phyloP scores from a whole-genome alignment of 1,139 yeast species.

The Hansenula lynferdii region DNA sequence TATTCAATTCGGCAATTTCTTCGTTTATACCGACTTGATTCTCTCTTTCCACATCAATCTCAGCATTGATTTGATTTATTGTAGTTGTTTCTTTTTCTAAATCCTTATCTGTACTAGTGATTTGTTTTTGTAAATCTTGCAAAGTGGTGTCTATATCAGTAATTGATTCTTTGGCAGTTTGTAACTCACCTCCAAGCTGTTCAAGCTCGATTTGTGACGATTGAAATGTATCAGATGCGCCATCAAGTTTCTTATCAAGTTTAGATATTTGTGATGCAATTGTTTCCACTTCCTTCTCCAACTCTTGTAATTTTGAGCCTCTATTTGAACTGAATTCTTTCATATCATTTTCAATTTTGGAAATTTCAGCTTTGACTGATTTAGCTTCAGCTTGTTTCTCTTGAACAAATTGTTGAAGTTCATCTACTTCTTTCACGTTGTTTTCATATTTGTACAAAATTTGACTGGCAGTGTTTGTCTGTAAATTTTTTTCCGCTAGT shows the following conservation, averaged over 20 bases:
- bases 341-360: constrained; percentile 67
- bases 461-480: constrained; percentile 49
- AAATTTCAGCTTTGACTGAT: constrained; percentile 39
- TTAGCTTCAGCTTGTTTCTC: constrained; percentile 29
- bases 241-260: constrained; percentile 40
- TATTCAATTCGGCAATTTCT: constrained; percentile 64
- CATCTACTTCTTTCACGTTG: constrained; percentile 44
- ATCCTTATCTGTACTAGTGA: constrained; percentile 26
- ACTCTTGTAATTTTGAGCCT: constrained; percentile 69
- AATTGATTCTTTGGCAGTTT: constrained; percentile 38
- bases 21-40: constrained; percentile 69
- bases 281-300: constrained; percentile 49
- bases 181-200: constrained; percentile 56
- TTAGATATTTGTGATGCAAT: constrained; percentile 34
- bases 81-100: constrained; percentile 27
- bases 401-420: constrained; percentile 36
- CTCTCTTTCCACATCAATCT: constrained; percentile 58
- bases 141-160: constrained; percentile 31
- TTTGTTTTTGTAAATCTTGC: constrained; percentile 35
- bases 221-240: constrained; percentile 53
- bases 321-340: constrained; percentile 77
- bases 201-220: constrained; percentile 67
- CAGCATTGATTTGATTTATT: constrained; percentile 34
- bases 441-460: constrained; percentile 47
- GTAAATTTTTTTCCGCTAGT: constrained; percentile 55